These are phyloP conservation scores for Globisporangium ultimum DNA, from an alignment of 352 stramenopile species.

Conservation along the genomic window DNA sequence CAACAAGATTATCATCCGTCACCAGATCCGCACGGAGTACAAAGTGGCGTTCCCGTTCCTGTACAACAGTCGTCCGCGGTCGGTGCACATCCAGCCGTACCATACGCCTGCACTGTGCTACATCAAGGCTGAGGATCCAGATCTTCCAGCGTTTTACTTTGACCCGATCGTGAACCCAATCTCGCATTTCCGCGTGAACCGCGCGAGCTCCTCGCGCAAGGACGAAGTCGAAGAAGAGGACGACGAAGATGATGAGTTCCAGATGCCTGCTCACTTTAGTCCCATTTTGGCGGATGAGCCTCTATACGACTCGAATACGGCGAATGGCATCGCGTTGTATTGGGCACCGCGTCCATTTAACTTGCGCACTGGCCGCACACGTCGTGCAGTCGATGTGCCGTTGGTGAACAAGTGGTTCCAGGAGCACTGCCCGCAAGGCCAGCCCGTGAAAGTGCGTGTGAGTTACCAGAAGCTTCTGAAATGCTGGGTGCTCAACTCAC, in stretches of 20 bases:
- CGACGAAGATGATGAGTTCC: constrained; percentile 88
- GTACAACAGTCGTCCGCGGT: constrained; percentile 98
- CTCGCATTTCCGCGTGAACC: constrained; percentile 88
- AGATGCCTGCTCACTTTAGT: constrained; percentile 83
- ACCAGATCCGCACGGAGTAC: constrained; percentile 99
- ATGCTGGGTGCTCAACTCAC: constrained; percentile 98
- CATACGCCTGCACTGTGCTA: constrained; percentile 96
- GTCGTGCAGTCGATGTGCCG: constrained; percentile 96
- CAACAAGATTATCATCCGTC: constrained; percentile 99
- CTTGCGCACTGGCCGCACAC: constrained; percentile 92
- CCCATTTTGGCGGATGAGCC: constrained; percentile 93
- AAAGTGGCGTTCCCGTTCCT: constrained; percentile 99
- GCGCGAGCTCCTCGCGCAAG: constrained; percentile 20
- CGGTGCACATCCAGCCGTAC: constrained; percentile 95
- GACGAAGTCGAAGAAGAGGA: constrained; percentile 60
- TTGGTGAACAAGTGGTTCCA: constrained; percentile 99
- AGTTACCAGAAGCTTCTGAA: constrained; percentile 99
- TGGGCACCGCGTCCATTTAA: constrained; percentile 98
- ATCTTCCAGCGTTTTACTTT: constrained; percentile 97
- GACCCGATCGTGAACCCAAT: constrained; percentile 98
- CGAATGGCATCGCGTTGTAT: constrained; percentile 97
- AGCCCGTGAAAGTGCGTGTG: constrained; percentile 99
- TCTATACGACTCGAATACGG: constrained; percentile 94
- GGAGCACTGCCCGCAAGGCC: constrained; percentile 97
- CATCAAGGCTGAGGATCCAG: constrained; percentile 95